Percentiles rank a stretch among this genome's conserved stretches.
phyloP scores from a whole-genome alignment of 805 yeast species.

The Starmerella riodocensis region DNA sequence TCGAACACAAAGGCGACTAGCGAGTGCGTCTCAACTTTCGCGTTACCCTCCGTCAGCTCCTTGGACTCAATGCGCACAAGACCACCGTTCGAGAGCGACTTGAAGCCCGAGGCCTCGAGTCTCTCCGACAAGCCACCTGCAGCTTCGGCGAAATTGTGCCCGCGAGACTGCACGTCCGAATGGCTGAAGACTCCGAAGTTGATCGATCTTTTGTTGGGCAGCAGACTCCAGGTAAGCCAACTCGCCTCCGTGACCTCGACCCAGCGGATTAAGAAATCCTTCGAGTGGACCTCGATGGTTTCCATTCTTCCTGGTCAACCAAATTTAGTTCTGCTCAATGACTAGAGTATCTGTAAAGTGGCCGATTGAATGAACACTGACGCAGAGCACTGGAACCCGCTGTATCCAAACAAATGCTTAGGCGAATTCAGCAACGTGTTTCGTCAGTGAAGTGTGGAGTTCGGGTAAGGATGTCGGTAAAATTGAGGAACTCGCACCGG shows the following conservation, averaged over 20 bases:
- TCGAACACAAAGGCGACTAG: constrained; percentile 82
- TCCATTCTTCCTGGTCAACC: constrained; percentile 42
- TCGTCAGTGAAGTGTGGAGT: not conserved
- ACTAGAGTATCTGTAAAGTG: not conserved
- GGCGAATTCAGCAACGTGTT: constrained; percentile 1
- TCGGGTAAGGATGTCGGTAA: constrained; percentile 1
- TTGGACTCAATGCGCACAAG: constrained; percentile 47
- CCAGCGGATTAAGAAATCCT: constrained; percentile 87
- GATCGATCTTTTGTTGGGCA: constrained; percentile 59
- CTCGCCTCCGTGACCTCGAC: constrained; percentile 59
- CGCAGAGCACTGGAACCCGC: too few species aligned
- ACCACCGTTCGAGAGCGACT: constrained; percentile 33
- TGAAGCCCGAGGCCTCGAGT: constrained; percentile 41
- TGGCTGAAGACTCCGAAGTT: constrained; percentile 25
- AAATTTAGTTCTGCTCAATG: not conserved
- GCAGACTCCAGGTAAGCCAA: constrained; percentile 62
- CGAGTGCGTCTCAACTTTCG: constrained; percentile 40
- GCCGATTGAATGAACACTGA: too few species aligned
- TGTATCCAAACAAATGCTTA: too few species aligned
- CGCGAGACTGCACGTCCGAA: constrained; percentile 13
- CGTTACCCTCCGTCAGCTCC: constrained; percentile 52
- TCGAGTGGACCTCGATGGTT: constrained; percentile 77
- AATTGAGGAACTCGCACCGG: too few species aligned
- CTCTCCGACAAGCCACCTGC: constrained; percentile 31
- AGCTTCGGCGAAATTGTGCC: constrained; percentile 21